Conservation (phyloP, 129 eudicot genomes). For the Helichrysum umbraculigerum region DNA sequence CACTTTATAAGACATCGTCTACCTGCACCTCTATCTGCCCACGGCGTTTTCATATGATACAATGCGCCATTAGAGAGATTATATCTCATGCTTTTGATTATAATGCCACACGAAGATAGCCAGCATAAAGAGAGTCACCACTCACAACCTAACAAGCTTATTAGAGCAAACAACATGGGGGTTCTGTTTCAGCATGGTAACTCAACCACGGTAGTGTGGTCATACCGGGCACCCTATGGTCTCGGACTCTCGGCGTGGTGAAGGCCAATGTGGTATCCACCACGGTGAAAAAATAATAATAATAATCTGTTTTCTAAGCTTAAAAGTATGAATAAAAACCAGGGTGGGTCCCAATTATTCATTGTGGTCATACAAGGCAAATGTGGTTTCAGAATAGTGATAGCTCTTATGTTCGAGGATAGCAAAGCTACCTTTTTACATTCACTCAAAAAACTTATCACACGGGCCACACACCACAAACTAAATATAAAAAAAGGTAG, state of each 20-base stretch:
- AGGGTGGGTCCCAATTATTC: too few relatives aligned
- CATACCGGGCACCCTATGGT: too few relatives aligned
- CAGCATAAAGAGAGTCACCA: neutral
- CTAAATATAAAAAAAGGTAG: neutral
- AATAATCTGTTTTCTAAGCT: too few relatives aligned
- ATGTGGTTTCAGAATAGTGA: too few relatives aligned
- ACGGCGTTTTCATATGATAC: neutral
- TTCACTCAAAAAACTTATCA: conserved; percentile 9
- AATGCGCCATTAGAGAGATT: neutral
- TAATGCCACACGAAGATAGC: neutral
- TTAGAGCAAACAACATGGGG: neutral
- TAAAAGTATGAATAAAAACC: too few relatives aligned
- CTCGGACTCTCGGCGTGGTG: too few relatives aligned
- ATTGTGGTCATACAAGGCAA: too few relatives aligned
- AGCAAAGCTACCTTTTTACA: neutral
- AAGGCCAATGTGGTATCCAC: too few relatives aligned
- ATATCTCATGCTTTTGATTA: neutral
- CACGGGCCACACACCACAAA: neutral
- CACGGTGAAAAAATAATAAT: too few relatives aligned
- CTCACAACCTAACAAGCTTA: conserved; percentile 15
- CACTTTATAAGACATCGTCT: neutral
- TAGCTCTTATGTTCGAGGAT: too few relatives aligned
- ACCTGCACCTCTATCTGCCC: neutral
- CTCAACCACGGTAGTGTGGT: too few relatives aligned
- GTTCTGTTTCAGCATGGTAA: too few relatives aligned